phyloP scores from a whole-genome alignment of 371 early-diverging fungal species.

The Mucor irregularis region DNA sequence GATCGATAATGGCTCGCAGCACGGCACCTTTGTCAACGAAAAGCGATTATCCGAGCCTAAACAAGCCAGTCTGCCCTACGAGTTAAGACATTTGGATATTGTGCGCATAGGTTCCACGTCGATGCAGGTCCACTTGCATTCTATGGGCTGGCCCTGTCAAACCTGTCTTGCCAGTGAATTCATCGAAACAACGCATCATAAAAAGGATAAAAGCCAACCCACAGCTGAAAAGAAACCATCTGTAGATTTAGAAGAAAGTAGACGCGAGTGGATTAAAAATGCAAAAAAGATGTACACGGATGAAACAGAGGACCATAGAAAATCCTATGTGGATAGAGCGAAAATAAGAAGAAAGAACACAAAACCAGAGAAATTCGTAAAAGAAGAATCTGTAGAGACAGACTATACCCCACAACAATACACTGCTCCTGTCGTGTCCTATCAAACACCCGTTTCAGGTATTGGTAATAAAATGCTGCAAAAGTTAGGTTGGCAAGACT shows the following conservation, averaged over 20 bases:
- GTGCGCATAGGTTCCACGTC: constrained; percentile 35
- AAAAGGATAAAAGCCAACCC: constrained; percentile 6
- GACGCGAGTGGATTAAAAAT: constrained; percentile 15
- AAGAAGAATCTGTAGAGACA: not conserved
- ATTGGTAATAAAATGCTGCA: constrained; percentile 36
- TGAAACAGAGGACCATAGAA: not conserved
- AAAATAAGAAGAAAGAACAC: constrained; percentile 12
- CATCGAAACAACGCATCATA: constrained; percentile 15
- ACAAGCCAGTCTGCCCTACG: constrained; percentile 31
- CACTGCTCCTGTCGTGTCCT: not conserved
- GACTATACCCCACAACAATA: not conserved
- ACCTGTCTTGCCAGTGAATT: constrained; percentile 23
- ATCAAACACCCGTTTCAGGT: constrained; percentile 24
- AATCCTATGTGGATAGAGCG: constrained; percentile 19
- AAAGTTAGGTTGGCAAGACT: constrained; percentile 44
- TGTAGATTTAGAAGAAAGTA: constrained; percentile 10
- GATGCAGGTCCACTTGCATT: constrained; percentile 41
- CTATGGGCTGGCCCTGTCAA: constrained; percentile 34
- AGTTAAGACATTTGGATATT: constrained; percentile 29
- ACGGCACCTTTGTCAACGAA: constrained; percentile 45
- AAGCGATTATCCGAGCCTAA: constrained; percentile 37
- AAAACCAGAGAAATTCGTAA: not conserved
- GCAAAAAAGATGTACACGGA: constrained; percentile 2
- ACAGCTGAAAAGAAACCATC: not conserved
- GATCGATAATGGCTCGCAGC: constrained; percentile 43